Conservation (phyloP, 495 filamentous ascomycete genomes). For the Penicillium flavigenum region DNA sequence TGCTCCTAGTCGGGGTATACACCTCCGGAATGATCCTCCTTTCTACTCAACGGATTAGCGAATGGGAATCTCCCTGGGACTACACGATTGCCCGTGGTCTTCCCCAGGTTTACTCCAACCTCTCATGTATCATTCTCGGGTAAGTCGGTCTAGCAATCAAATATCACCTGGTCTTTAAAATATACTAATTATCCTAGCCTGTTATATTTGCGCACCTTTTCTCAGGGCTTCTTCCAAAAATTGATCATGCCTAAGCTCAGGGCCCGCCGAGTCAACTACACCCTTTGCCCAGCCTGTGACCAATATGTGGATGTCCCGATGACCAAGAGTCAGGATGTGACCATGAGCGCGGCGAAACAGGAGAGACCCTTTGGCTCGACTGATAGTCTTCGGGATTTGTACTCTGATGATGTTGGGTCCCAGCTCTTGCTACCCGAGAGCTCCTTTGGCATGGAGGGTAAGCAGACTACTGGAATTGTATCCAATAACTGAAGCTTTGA, state of each 20-base stretch:
- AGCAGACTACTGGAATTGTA: too few relatives aligned
- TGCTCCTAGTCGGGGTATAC: slow-evolving; percentile 4
- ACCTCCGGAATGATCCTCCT: slow-evolving; percentile 8
- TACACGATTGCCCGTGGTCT: slow-evolving; percentile 6
- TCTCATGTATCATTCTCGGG: slow-evolving; percentile 10
- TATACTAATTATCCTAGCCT: not conserved
- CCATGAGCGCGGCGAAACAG: not conserved
- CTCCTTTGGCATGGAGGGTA: not conserved
- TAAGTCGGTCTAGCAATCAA: not conserved
- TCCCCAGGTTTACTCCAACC: slow-evolving; percentile 13
- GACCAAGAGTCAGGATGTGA: not conserved
- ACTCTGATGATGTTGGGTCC: not conserved
- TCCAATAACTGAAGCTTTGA: too few relatives aligned
- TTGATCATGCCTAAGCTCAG: slow-evolving; percentile 1
- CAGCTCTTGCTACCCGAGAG: not conserved
- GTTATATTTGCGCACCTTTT: slow-evolving; percentile 10
- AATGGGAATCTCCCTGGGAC: slow-evolving; percentile 1
- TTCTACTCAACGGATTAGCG: not conserved
- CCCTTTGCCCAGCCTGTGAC: slow-evolving; percentile 10
- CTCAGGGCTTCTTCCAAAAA: not conserved
- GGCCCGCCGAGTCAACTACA: not conserved
- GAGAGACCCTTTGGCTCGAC: not conserved
- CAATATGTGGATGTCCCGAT: not conserved
- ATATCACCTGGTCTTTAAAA: not conserved
- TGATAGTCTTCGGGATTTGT: not conserved